Percentiles rank a stretch among this genome's conserved stretches.
These are phyloP conservation scores for Periconia sp. DNA, from an alignment of 2,329 filamentous ascomycete genomes.

Conservation along the genomic window DNA sequence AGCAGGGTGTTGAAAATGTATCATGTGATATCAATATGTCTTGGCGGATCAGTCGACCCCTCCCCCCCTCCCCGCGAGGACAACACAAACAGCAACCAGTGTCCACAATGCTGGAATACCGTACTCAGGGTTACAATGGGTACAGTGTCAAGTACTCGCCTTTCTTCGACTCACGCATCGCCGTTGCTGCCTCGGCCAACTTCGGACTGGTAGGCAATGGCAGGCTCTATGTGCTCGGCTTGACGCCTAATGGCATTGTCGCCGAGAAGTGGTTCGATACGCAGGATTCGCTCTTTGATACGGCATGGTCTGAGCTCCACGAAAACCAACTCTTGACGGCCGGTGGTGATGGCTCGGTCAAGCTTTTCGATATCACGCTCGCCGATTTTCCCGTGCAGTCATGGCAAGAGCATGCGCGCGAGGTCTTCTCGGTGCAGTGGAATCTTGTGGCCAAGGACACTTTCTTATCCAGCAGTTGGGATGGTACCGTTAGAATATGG, in stretches of 20 bases:
- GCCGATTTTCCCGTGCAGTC: slow-evolving; percentile 85
- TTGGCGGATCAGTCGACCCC: too few relatives aligned
- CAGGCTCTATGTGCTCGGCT: slow-evolving; percentile 77
- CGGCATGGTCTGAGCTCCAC: slow-evolving; percentile 93
- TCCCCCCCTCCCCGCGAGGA: too few relatives aligned
- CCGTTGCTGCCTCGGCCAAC: slow-evolving; percentile 88
- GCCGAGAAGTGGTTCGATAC: slow-evolving; percentile 94
- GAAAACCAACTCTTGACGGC: slow-evolving; percentile 91
- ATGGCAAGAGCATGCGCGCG: slow-evolving; percentile 90
- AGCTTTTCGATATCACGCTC: slow-evolving; percentile 85
- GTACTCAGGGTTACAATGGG: slow-evolving; percentile 90
- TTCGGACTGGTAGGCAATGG: slow-evolving; percentile 98
- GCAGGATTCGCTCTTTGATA: slow-evolving; percentile 93
- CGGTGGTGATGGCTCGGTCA: slow-evolving; percentile 90
- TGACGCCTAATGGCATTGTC: slow-evolving; percentile 81
- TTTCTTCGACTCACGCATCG: slow-evolving; percentile 93
- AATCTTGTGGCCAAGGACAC: slow-evolving; percentile 87
- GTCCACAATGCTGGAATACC: slow-evolving; percentile 81
- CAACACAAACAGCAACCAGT: neutral
- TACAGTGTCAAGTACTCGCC: slow-evolving; percentile 98
- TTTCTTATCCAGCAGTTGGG: slow-evolving; percentile 92
- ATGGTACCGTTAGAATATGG: slow-evolving; percentile 96
- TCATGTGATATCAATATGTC: too few relatives aligned
- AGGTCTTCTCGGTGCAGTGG: slow-evolving; percentile 92
- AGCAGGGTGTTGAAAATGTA: too few relatives aligned